These are phyloP conservation scores for Fusarium vanettenii DNA, from an alignment of 2,329 filamentous ascomycete species.

Conservation along the genomic window DNA sequence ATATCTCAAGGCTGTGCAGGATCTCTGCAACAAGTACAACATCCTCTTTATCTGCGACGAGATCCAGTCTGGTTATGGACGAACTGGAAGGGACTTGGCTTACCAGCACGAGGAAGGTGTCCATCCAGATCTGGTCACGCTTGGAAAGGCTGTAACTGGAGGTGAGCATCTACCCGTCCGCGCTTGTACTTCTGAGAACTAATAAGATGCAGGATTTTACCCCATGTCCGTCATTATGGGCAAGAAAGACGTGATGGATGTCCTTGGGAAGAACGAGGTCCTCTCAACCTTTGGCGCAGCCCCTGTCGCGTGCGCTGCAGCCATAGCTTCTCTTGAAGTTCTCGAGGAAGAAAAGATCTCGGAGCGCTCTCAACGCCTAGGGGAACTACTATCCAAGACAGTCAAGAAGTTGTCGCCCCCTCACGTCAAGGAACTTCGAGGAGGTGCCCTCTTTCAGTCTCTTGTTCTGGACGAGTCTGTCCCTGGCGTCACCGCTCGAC, in stretches of 20 bases:
- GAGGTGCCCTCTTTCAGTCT: constrained; percentile 16
- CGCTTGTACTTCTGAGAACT: too few relatives aligned
- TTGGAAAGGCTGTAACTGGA: constrained; percentile 94
- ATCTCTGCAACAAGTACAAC: constrained; percentile 93
- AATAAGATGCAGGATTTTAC: not conserved
- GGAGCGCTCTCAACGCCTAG: constrained; percentile 6
- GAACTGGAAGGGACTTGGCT: constrained; percentile 91
- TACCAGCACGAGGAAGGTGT: constrained; percentile 84
- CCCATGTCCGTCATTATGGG: constrained; percentile 16
- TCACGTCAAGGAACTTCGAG: constrained; percentile 2
- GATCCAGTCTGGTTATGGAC: constrained; percentile 94
- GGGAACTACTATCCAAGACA: constrained; percentile 2
- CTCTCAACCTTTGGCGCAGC: constrained; percentile 3
- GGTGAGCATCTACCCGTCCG: constrained; percentile 55
- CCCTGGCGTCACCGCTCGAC: not conserved
- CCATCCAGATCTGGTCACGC: constrained; percentile 88
- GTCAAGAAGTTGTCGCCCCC: not conserved
- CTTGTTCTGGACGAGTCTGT: constrained; percentile 13
- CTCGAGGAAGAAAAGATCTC: not conserved
- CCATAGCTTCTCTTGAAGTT: constrained; percentile 1
- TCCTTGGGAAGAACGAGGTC: not conserved
- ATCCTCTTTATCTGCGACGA: constrained; percentile 97
- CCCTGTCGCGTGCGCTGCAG: constrained; percentile 8
- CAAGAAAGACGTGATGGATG: constrained; percentile 2
- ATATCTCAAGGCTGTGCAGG: constrained; percentile 82